A percentile compares a stretch with the other conserved stretches of the same genome.
Evolutionary conservation across 2,329 filamentous ascomycete genomes (phyloP).

Genomic region (Neonectria coccinea): DNA sequence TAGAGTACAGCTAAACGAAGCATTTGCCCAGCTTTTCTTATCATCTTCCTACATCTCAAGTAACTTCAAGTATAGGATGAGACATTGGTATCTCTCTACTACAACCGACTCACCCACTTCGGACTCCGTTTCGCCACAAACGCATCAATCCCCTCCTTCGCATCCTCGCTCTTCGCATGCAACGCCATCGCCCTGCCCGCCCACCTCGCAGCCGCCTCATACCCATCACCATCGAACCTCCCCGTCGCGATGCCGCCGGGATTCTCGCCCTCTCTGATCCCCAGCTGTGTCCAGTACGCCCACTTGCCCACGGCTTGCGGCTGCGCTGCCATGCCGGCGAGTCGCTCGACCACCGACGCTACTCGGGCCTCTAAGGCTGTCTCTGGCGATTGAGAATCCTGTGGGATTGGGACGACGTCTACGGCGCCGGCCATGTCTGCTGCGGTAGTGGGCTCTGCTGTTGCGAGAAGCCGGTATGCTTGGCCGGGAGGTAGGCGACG

Average conservation of each 20-base stretch:
- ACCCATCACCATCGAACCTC: slow-evolving; percentile 33
- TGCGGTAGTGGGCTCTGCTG: slow-evolving; percentile 33
- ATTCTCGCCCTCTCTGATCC: slow-evolving; percentile 10
- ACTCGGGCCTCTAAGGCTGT: slow-evolving; percentile 32
- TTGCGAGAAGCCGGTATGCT: slow-evolving; percentile 37
- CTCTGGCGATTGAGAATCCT: background rate
- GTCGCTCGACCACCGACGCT: slow-evolving; percentile 14
- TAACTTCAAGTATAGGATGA: too few species aligned
- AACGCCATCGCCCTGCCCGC: slow-evolving; percentile 42
- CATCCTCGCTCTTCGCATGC: slow-evolving; percentile 41
- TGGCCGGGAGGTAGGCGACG: slow-evolving; percentile 29
- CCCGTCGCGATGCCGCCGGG: background rate
- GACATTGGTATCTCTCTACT: too few species aligned
- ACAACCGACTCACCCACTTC: slow-evolving; percentile 28
- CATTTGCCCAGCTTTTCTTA: too few species aligned
- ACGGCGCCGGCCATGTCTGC: slow-evolving; percentile 32
- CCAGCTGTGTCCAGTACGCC: slow-evolving; percentile 42
- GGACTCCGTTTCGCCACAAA: slow-evolving; percentile 37
- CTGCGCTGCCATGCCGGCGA: slow-evolving; percentile 33
- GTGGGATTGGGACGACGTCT: slow-evolving; percentile 27
- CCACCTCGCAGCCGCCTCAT: slow-evolving; percentile 36
- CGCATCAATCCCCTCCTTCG: slow-evolving; percentile 39
- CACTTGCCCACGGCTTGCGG: slow-evolving; percentile 42
- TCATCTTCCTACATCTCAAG: too few species aligned
- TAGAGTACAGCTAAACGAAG: too few species aligned